Evolutionary conservation across 805 yeast species (phyloP), one percentile per base, ranked within the genome.

Genomic region (Lachancea waltii): DNA sequence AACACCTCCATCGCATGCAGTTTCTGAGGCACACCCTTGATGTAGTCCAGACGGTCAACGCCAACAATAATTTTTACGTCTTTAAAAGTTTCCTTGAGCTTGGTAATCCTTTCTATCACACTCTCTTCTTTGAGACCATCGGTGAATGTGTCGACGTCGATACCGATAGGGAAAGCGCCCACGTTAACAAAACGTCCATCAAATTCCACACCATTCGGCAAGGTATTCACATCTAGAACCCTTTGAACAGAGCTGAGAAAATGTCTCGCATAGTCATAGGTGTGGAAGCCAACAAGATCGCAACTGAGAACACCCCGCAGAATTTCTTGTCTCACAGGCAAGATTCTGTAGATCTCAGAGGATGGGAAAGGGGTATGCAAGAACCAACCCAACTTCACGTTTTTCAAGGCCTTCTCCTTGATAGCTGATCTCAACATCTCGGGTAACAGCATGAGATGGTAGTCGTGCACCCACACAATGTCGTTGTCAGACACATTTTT

Each of bases 161-260:
- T 92, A 41, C 99, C 99, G 49, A 92, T 92, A n/a, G 99, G 98
- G 73, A 89, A 90, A 0, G 97, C 97, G 17, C 97, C 96, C 24
- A 92, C 86, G 20, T 77, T 76, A 32, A 92, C 90, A 43, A 77
- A 75, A 36, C 90, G 68, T 20, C 85, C 84, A 30, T 77, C 68
- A 56, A 72, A 85, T 45, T 81, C 81, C 14, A 92, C 84, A 14
- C 97, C 95, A 47, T 87, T 89, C 3, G 98, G 98, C 44, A 83
- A 69, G 0, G 97, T 87, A 35, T 79, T 81, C 6, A 87, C 77
- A 44, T 84, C 74, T 37, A 92, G 71, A 14, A 92, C 83, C 40
- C 95, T 72, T 42, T 87, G 80, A 8, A 92, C 95, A 1, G 95
- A 79, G 14, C 94, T 81, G 38, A 94, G 64, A 64, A 94, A 92